Percentiles rank a stretch among this genome's conserved stretches.
Conservation (phyloP, 2,329 filamentous ascomycete genomes). For the Tolypocladium tropicale region DNA sequence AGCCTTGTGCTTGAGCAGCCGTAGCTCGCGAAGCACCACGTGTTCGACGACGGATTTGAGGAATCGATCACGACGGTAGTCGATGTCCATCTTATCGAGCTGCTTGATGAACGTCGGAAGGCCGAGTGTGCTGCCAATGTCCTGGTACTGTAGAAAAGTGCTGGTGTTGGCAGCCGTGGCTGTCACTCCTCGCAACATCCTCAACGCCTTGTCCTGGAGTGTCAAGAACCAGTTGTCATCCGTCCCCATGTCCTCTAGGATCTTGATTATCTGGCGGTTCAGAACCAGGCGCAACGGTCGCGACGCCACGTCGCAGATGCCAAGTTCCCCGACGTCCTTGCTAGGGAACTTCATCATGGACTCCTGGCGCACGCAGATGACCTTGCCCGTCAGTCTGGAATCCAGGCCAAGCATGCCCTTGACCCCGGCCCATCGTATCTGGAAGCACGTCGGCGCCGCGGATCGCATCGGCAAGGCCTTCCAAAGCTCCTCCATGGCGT, state of each 20-base stretch:
- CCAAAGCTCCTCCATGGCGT: constrained; percentile 52
- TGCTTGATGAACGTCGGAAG: constrained; percentile 53
- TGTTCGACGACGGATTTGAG: constrained; percentile 62
- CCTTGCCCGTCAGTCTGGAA: constrained; percentile 41
- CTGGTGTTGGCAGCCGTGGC: constrained; percentile 50
- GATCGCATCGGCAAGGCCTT: constrained; percentile 34
- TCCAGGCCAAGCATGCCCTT: constrained; percentile 76
- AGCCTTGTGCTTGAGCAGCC: constrained; percentile 67
- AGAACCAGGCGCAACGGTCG: constrained; percentile 59
- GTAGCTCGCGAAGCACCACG: constrained; percentile 57
- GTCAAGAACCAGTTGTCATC: constrained; percentile 46
- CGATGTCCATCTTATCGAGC: constrained; percentile 45
- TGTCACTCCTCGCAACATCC: constrained; percentile 48
- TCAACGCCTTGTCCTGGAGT: constrained; percentile 53
- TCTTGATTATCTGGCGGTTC: constrained; percentile 77
- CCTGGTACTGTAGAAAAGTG: constrained; percentile 51
- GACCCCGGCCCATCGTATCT: constrained; percentile 63
- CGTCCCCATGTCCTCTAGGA: constrained; percentile 68
- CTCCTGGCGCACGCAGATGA: constrained; percentile 49
- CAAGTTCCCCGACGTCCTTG: constrained; percentile 43
- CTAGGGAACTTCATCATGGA: constrained; percentile 76
- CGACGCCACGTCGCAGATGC: constrained; percentile 61
- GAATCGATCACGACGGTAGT: constrained; percentile 60
- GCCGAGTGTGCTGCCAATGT: constrained; percentile 49
- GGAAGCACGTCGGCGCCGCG: constrained; percentile 53